Conservation (phyloP, 352 stramenopile species). For the Pythium phragmitis region DNA sequence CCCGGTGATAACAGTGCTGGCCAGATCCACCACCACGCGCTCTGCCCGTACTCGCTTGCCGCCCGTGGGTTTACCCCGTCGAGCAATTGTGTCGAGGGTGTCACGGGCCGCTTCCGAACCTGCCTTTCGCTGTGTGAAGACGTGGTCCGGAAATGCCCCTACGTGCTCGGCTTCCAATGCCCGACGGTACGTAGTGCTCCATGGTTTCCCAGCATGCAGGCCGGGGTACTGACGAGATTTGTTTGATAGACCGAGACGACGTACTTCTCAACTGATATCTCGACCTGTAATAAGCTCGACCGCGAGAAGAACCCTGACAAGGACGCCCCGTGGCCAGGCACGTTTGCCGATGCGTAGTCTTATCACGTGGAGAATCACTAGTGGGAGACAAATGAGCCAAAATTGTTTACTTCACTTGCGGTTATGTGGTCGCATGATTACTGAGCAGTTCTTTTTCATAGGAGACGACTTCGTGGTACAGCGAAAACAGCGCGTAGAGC, state of each 20-base stretch:
- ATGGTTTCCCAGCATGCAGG: background rate
- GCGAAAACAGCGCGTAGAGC: slow-evolving; percentile 90
- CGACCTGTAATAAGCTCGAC: slow-evolving; percentile 77
- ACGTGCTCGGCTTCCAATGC: slow-evolving; percentile 85
- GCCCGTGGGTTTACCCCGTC: slow-evolving; percentile 6
- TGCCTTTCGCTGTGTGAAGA: slow-evolving; percentile 85
- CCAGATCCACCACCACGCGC: slow-evolving; percentile 7
- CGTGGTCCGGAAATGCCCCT: slow-evolving; percentile 81
- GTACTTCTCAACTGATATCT: slow-evolving; percentile 74
- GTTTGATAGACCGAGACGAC: slow-evolving; percentile 52
- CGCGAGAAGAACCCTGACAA: slow-evolving; percentile 64
- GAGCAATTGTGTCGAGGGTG: slow-evolving; percentile 41
- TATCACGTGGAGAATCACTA: background rate
- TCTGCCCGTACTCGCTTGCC: slow-evolving; percentile 33
- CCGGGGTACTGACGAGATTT: background rate
- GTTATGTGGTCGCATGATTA: background rate
- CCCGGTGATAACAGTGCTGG: background rate
- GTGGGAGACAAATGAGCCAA: slow-evolving; percentile 2
- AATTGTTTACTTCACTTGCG: slow-evolving; percentile 4
- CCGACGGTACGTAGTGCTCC: slow-evolving; percentile 41
- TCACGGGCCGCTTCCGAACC: slow-evolving; percentile 49
- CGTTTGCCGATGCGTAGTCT: slow-evolving; percentile 56
- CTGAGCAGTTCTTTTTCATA: slow-evolving; percentile 49
- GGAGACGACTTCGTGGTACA: slow-evolving; percentile 79
- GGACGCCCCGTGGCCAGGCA: slow-evolving; percentile 67